Evolutionary conservation across 2,329 filamentous ascomycete genomes (phyloP), one percentile per base, ranked within the genome.

Genomic region (Tolypocladium pustulatum): DNA sequence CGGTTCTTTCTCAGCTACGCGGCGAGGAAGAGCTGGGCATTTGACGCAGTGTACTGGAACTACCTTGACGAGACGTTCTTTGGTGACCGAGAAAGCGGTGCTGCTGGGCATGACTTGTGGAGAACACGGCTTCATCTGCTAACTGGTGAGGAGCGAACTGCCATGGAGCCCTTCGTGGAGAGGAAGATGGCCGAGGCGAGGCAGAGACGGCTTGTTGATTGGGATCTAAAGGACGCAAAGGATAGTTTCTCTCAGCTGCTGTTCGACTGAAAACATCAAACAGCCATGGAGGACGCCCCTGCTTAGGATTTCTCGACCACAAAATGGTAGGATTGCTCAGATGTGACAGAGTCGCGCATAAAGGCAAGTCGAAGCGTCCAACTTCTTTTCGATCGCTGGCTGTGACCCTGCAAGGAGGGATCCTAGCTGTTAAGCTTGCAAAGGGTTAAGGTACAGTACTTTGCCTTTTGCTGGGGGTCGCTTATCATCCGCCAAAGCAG

Each of bases 21-120:
- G 5, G 70, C 67, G 2, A 67, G 69, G 57, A 73, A 72, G 46
- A 74, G 70, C 55, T 73, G 69, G 71, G 69, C 65, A 0, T 73
- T 75, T 59, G 72, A 76, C 54, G 57, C 63, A 7, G 59, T 73
- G 6, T 76, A 60, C 57, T 76, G 71, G 72, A 70, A 63, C 40
- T 71, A 60, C 58, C 58, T 74, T 7, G 70, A 75, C 54, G 63
- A 69, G 60, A 64, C 58, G 6, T 72, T 68, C 58, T 75, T 72
- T 55, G 60, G 62, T 3, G 12, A 59, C 32, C 54, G 66, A 41
- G 59, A 59, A 37, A 43, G 38, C 1, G 58, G 36, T 8, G 12
- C 64, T 17, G 2, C 40, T 2, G 58, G 56, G 27, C 27, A 68
- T 4, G 61, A 66, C 2, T 54, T 68, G 3, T 73, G 65, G 65